Base-by-base conservation (phyloP, 805 yeast genomes). In the Maudiozyma turicensis region DNA sequence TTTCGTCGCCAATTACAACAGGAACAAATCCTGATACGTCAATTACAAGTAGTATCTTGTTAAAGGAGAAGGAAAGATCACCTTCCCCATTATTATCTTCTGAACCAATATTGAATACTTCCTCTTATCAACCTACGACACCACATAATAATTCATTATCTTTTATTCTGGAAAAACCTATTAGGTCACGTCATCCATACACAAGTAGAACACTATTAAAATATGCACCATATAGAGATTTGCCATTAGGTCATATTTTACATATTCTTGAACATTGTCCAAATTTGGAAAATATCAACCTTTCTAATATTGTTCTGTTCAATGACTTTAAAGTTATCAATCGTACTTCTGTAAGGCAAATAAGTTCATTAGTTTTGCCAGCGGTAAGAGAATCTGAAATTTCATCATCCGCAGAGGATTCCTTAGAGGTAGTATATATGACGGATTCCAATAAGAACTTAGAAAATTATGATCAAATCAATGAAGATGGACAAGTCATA, bases 191-290 rank as follows among this genome's bases (percentile, higher is more conserved):
- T 28, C 89, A 85, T 59, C 93, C 93, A 2, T 63, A 67, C 43
- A 78, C 80, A 40, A 82, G 77, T 60, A 76, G 78, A 49, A 79
- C 82, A 53, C 62, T 86, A 37, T 58, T 73, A 48, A 82, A 78
- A 61, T 84, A 84, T 64, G 73, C 86, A 3, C 71, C 76, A 20
- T 74, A 82, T n/a, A 79, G 76, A 55, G 96, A 88, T 61, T 61
- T 88, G 6, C 96, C 96, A 1, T 67, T 83, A 31, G 96, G 96
- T 0, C 78, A 80, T 53, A 58, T 89, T 8, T 59, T 88, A 11
- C 95, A 86, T 61, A 58, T 87, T 37, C 59, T 88, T 38, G 74
- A 74, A n/a, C 67, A 77, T 34, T 89, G 96, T 59, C 79, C 79
- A 11, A 82, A 84, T 54, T 56, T 88, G 37, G 65, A 60, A 13